Base-by-base conservation (phyloP, 768 basidiomycete genomes). In the Boletus reticuloceps region DNA sequence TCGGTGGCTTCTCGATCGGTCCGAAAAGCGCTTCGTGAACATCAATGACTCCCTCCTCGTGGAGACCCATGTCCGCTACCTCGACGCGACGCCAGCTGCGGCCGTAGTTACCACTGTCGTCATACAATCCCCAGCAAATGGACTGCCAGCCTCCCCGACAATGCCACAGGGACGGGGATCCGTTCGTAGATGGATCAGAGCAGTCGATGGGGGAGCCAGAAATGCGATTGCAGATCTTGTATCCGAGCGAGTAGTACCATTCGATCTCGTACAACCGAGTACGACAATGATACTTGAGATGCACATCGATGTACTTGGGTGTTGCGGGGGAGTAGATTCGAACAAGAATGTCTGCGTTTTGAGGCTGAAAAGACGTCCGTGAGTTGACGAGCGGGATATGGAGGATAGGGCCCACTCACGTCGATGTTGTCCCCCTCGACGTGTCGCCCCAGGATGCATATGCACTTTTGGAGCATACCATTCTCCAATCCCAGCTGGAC, bases 251-350 rank as follows among this genome's bases (percentile, higher is more conserved):
- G 41, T 58, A 64, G 17, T 12, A 31, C 58, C 53, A 55, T 17
- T 61, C 40, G 40, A 53, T 39, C 9, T 5, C 5, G 34, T 16
- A 34, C 17, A 16, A 20, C 19, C 57, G 27, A 19, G 40, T 4
- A 14, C 50, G 50, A 37, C 40, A 47, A 22, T 58, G 27, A 45
- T 57, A 57, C n/a, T 47, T 50, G 19, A 63, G 10, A 17, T 54
- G 61, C 9, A 58, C 54, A 12, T 62, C 57, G 34, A 62, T 50
- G 41, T 50, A 62, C 22, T 45, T 47, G 6, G 62, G 54, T 9
- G 49, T 25, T 5, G 59, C 22, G 0, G 50, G 61, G 2, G 61
- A 62, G 34, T 52, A 53, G 36, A 62, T 46, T 22, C 47, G 50
- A 17, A 43, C 50, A 4, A 5, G 1, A 39, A 31, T 34, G 14